Conservation (phyloP, 1,139 yeast species). For the Kodamaea arcana region DNA sequence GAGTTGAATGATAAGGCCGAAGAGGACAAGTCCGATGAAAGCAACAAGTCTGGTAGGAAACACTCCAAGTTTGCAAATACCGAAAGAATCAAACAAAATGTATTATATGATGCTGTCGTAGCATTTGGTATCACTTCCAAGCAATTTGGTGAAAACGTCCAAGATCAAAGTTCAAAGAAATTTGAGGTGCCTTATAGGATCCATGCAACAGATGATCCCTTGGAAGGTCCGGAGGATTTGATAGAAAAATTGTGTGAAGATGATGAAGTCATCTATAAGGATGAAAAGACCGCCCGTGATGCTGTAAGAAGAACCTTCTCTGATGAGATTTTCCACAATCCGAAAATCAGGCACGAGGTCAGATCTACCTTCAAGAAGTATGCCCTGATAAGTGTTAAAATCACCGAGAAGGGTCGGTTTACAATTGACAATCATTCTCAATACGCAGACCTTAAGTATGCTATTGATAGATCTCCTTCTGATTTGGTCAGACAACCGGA, state of each 20-base stretch:
- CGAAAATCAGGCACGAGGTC: slow-evolving; percentile 72
- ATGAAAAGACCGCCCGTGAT: slow-evolving; percentile 60
- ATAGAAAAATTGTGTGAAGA: slow-evolving; percentile 54
- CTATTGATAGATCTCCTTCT: slow-evolving; percentile 70
- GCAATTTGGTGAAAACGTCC: slow-evolving; percentile 80
- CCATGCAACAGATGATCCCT: slow-evolving; percentile 72
- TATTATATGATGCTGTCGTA: slow-evolving; percentile 62
- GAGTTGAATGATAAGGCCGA: slow-evolving; percentile 25
- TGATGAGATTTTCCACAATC: slow-evolving; percentile 78
- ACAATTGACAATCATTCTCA: slow-evolving; percentile 79
- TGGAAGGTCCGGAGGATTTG: slow-evolving; percentile 59
- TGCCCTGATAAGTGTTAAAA: slow-evolving; percentile 67
- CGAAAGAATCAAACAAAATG: slow-evolving; percentile 71
- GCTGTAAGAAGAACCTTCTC: slow-evolving; percentile 75
- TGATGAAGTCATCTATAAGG: slow-evolving; percentile 54
- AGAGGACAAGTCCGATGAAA: slow-evolving; percentile 17
- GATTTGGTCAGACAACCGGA: slow-evolving; percentile 77
- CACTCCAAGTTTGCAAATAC: slow-evolving; percentile 70
- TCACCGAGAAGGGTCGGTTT: slow-evolving; percentile 84
- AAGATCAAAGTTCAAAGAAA: slow-evolving; percentile 49
- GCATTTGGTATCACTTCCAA: slow-evolving; percentile 76
- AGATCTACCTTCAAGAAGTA: slow-evolving; percentile 65
- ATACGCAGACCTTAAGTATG: slow-evolving; percentile 87
- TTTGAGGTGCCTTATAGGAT: slow-evolving; percentile 55
- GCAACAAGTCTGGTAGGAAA: slow-evolving; percentile 38